Conservation (phyloP, 768 basidiomycete species). For the Pulveroboletus ravenelii region DNA sequence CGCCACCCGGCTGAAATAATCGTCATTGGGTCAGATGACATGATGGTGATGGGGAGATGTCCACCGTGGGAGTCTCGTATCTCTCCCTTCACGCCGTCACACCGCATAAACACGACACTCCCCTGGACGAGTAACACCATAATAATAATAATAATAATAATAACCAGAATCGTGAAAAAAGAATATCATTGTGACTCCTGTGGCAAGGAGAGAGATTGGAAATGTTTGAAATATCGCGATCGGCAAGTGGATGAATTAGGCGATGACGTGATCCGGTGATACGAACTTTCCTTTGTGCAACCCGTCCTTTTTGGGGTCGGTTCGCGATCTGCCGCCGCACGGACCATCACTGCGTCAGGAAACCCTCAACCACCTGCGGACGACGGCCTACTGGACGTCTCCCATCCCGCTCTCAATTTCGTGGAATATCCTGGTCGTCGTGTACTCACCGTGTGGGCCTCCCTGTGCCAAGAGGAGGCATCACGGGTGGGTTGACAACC, state of each 20-base stretch:
- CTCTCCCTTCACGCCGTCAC: background rate
- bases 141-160: background rate
- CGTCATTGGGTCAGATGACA: background rate
- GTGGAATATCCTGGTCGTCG: background rate
- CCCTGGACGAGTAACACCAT: background rate
- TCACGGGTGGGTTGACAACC: conserved; percentile 10
- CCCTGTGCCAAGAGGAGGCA: conserved; percentile 3
- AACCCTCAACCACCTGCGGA: background rate
- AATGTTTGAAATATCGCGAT: conserved; percentile 26
- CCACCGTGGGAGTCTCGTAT: background rate
- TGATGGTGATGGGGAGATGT: background rate
- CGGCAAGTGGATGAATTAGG: conserved; percentile 27
- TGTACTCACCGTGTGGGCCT: conserved; percentile 5
- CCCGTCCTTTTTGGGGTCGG: conserved; percentile 12
- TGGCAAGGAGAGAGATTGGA: background rate
- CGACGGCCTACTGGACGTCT: background rate
- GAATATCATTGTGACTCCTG: background rate
- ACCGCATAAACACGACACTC: background rate
- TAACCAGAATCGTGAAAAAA: background rate
- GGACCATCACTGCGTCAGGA: conserved; percentile 14
- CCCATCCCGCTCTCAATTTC: background rate
- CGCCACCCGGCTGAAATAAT: too few species aligned
- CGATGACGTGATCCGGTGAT: conserved; percentile 33
- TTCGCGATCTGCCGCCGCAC: conserved; percentile 30
- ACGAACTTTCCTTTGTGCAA: conserved; percentile 1